Percentiles rank a stretch among this genome's conserved stretches.
Conservation (phyloP, 2,329 filamentous ascomycete genomes). For the Ophiocordyceps camponoti-saundersi region DNA sequence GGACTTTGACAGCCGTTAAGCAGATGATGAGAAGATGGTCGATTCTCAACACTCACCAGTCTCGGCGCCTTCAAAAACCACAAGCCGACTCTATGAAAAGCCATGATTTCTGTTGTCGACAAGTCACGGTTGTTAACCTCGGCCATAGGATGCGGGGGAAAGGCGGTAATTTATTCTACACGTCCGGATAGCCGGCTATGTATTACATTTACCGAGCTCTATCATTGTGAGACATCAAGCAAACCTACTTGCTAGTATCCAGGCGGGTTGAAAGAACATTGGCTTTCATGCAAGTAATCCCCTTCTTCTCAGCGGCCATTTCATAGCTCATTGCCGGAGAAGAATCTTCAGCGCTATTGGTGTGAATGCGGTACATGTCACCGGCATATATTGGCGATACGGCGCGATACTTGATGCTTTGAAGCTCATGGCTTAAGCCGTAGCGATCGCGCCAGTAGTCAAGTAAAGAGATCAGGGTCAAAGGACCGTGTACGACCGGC, state of each 20-base stretch:
- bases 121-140: background rate
- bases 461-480: conserved; percentile 58
- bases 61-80: background rate
- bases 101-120: background rate
- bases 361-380: conserved; percentile 46
- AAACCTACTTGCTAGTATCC: background rate
- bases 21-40: background rate
- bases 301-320: conserved; percentile 27
- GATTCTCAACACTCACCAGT: background rate
- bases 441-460: conserved; percentile 45
- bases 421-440: conserved; percentile 9
- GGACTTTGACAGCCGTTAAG: background rate
- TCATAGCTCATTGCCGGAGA: conserved; percentile 17
- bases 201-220: too few species aligned
- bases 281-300: conserved; percentile 5
- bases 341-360: conserved; percentile 19
- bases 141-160: background rate
- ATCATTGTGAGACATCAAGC: background rate
- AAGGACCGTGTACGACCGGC: conserved; percentile 63
- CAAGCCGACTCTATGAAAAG: background rate
- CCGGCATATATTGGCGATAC: conserved; percentile 53
- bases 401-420: conserved; percentile 47
- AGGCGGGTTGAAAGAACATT: background rate
- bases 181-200: too few species aligned
- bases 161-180: background rate